Base-by-base conservation (phyloP, 2,329 filamentous ascomycete genomes). In the Fusarium foetens region DNA sequence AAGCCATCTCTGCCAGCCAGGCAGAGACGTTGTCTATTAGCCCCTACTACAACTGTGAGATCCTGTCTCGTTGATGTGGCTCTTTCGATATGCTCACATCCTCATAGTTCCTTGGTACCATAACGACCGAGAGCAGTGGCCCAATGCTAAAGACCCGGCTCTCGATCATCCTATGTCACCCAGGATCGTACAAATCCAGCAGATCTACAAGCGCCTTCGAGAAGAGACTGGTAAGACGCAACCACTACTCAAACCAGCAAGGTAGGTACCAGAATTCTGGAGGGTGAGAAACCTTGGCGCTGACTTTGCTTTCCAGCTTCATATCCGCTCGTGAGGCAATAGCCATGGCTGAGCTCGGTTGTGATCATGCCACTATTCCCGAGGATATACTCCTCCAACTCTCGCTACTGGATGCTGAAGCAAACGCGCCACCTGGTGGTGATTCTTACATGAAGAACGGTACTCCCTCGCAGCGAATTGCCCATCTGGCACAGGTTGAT, bases 91-190 rank as follows among this genome's bases (percentile, higher is more conserved):
- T 51, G 12, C 54, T 58, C 10, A 58, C 17, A 5, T 14, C 1
- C 10, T 19, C 5, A 8, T 23, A 66, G 62, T 67, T 16, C 62
- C 53, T 2, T 61, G 53, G 64, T 67, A 42, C 38, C 53, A 53
- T 5, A 14, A 25, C 29, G 14, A 66, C n/a, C 29, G 35, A 8
- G 39, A 48, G 8, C 63, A 38, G 19, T 67, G 54, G 64, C 46
- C 64, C 14, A 23, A 67, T 38, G n/a, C 33, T 8, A 19, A 48
- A 11, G 64, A 67, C 12, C 62, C 63, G 5, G 61, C 63, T 41
- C 39, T 66, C 16, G 62, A 66, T 4, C 63, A 66, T 49, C 53
- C 64, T 6, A 66, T 67, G 53, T 67, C 64, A 6, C 17, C 35
- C 6, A 66, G 62, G 13, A 27, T 67, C 5, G 23, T 53, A 3